A percentile compares a stretch with the other conserved stretches of the same genome.
These are phyloP conservation scores for Zygosaccharomyces kombuchaensis DNA, from an alignment of 805 yeast species.

Conservation along the genomic window DNA sequence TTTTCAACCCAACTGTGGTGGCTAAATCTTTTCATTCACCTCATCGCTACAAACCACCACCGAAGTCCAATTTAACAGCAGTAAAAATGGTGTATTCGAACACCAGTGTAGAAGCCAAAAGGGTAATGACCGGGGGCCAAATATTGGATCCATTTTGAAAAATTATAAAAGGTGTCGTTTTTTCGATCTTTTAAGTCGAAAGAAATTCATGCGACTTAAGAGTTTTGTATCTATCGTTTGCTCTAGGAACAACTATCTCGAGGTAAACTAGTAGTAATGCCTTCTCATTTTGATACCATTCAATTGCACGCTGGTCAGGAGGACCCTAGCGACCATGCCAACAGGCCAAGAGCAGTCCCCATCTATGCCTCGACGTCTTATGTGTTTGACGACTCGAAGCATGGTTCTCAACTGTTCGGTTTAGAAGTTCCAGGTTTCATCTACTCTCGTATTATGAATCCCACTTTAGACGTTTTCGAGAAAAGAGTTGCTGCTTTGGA, in stretches of 20 bases:
- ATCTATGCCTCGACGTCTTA: conserved; percentile 89
- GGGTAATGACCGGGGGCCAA: not conserved
- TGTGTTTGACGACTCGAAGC: conserved; percentile 80
- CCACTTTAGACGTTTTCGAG: conserved; percentile 89
- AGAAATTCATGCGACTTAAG: not conserved
- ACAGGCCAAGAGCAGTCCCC: conserved; percentile 85
- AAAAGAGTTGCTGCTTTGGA: conserved; percentile 89
- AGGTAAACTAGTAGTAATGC: conserved; percentile 31
- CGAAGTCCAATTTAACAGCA: not conserved
- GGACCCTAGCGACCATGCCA: conserved; percentile 53
- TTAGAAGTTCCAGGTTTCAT: conserved; percentile 79
- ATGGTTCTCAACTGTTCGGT: conserved; percentile 88
- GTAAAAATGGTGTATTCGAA: not conserved
- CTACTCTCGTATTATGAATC: conserved; percentile 88
- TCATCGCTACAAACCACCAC: not conserved
- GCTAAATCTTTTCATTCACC: not conserved
- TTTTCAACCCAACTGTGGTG: conserved; percentile 4
- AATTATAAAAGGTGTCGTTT: not conserved
- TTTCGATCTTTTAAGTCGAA: not conserved
- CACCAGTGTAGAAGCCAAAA: not conserved
- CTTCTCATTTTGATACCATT: conserved; percentile 78
- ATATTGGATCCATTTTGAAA: not conserved
- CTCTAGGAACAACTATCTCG: not conserved
- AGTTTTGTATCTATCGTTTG: not conserved
- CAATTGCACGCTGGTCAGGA: conserved; percentile 95